Evolutionary conservation across 1,284 basidiomycete genomes (phyloP).

Genomic region (Papiliotrema nemorosa): DNA sequence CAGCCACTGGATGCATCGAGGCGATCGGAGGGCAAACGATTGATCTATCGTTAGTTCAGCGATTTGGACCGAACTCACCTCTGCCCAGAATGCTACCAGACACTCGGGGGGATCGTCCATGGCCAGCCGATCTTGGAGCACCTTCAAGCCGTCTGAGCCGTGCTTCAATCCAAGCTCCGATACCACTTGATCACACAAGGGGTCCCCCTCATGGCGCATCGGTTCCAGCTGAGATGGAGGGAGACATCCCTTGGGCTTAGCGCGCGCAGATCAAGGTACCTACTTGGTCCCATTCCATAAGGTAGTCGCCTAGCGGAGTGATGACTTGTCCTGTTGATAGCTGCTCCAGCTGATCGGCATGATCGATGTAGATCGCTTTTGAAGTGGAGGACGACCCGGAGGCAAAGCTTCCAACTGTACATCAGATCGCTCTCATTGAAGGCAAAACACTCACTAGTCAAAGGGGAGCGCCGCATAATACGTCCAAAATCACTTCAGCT

Average conservation of each 20-base stretch:
- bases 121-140: slow-evolving; percentile 14
- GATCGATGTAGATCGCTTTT: slow-evolving; percentile 1
- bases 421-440: too few species aligned
- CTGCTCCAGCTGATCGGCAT: slow-evolving; percentile 10
- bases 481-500: too few species aligned
- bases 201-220: slow-evolving; percentile 21
- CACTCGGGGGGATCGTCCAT: slow-evolving; percentile 7
- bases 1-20: background rate
- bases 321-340: slow-evolving; percentile 11
- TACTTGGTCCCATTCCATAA: slow-evolving; percentile 22
- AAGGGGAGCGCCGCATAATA: too few species aligned
- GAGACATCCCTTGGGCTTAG: slow-evolving; percentile 11
- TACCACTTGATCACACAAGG: slow-evolving; percentile 18
- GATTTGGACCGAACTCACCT: slow-evolving; percentile 9
- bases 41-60: slow-evolving; percentile 1
- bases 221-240: slow-evolving; percentile 18
- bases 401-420: background rate
- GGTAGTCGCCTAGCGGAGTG: slow-evolving; percentile 16
- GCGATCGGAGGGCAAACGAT: background rate
- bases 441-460: too few species aligned
- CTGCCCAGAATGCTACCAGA: slow-evolving; percentile 15
- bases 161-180: slow-evolving; percentile 12
- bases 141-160: slow-evolving; percentile 21
- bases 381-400: background rate
- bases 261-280: background rate